Percentiles rank a stretch among this genome's conserved stretches.
These are phyloP conservation scores for Bromus sterilis DNA, from an alignment of 176 grass and related monocot genomes.

Conservation along the genomic window DNA sequence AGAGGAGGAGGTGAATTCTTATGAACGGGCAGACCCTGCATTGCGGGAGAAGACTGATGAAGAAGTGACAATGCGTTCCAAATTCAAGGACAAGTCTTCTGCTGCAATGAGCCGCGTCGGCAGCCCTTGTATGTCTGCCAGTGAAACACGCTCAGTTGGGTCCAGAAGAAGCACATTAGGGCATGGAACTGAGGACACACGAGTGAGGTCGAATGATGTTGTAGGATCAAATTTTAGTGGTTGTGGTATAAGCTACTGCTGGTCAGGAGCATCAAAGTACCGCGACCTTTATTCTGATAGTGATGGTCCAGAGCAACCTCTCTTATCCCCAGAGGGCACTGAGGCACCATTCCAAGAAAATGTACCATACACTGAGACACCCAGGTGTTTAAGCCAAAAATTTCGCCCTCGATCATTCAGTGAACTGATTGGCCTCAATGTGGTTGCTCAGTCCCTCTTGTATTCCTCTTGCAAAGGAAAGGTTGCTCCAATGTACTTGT, in stretches of 20 bases:
- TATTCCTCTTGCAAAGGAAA: slow-evolving; percentile 86
- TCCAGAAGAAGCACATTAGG: slow-evolving; percentile 34
- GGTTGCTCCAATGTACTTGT: slow-evolving; percentile 87
- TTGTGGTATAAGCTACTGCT: slow-evolving; percentile 96
- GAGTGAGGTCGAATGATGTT: slow-evolving; percentile 76
- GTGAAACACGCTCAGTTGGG: slow-evolving; percentile 50
- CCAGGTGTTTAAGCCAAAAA: slow-evolving; percentile 92
- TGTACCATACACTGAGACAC: slow-evolving; percentile 57
- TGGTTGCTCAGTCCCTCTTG: slow-evolving; percentile 82
- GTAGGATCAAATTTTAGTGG: slow-evolving; percentile 88
- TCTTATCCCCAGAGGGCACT: slow-evolving; percentile 62
- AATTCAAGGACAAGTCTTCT: slow-evolving; percentile 52
- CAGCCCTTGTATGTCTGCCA: slow-evolving; percentile 73
- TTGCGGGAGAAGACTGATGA: slow-evolving; percentile 27
- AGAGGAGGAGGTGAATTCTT: slow-evolving; percentile 71
- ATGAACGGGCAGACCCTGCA: slow-evolving; percentile 27
- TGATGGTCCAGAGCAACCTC: slow-evolving; percentile 77
- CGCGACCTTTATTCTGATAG: slow-evolving; percentile 69
- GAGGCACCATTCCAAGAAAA: slow-evolving; percentile 39
- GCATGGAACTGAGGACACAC: slow-evolving; percentile 52
- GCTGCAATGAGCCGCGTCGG: slow-evolving; percentile 51
- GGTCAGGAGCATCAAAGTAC: slow-evolving; percentile 90
- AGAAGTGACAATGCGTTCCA: slow-evolving; percentile 37
- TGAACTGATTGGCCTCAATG: slow-evolving; percentile 82
- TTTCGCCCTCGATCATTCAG: slow-evolving; percentile 82